phyloP scores from a whole-genome alignment of 768 basidiomycete species.

The Naganishia vaughanmartiniae region DNA sequence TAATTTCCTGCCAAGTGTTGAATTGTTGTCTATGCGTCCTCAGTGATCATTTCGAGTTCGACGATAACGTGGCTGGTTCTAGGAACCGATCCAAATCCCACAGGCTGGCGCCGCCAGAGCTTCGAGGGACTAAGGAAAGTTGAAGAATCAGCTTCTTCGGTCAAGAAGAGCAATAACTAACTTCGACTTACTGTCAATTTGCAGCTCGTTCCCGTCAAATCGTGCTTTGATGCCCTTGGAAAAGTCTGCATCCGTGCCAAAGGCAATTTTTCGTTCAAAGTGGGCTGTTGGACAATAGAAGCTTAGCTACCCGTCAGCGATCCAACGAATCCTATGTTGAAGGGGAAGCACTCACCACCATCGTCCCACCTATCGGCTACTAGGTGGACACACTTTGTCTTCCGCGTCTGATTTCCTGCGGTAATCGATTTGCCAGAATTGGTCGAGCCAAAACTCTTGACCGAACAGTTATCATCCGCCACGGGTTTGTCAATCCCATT shows the following conservation, averaged over 20 bases:
- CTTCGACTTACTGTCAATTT: constrained; percentile 28
- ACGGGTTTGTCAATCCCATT: constrained; percentile 1
- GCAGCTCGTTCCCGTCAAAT: constrained; percentile 28
- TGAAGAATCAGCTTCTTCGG: not conserved
- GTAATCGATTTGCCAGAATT: not conserved
- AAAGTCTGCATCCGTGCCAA: constrained; percentile 33
- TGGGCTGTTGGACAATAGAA: constrained; percentile 18
- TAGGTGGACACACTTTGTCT: constrained; percentile 29
- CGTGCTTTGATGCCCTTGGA: constrained; percentile 30
- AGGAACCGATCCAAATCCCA: constrained; percentile 3
- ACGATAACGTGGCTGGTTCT: not conserved
- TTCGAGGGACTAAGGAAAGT: constrained; percentile 4
- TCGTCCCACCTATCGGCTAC: constrained; percentile 35
- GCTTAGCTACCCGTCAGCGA: not conserved
- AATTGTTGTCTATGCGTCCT: not conserved
- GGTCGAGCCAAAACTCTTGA: not conserved
- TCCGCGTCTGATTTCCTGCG: not conserved
- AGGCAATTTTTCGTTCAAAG: constrained; percentile 31
- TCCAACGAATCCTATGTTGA: not conserved
- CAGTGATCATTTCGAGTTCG: not conserved
- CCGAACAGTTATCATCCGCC: not conserved
- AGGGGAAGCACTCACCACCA: constrained; percentile 22
- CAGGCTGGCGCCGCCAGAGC: not conserved
- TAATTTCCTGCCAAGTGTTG: not conserved
- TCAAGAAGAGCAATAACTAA: not conserved